A percentile compares a stretch with the other conserved stretches of the same genome.
These are phyloP conservation scores for Vanrija pseudolonga DNA, from an alignment of 1,284 basidiomycete genomes.

Conservation along the genomic window DNA sequence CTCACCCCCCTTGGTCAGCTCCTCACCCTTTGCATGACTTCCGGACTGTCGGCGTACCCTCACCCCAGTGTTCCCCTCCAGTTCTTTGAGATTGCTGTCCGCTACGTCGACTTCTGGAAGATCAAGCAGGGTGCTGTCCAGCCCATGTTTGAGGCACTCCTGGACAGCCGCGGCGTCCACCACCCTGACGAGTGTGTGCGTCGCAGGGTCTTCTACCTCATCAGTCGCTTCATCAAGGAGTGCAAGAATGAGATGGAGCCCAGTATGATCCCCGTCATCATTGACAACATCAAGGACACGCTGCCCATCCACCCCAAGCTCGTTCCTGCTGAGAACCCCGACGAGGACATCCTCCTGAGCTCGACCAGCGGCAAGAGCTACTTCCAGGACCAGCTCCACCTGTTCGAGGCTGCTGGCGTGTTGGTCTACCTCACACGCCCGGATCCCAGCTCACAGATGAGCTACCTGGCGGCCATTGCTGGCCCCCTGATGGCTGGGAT, in stretches of 20 bases:
- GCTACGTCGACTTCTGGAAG: slow-evolving; percentile 96
- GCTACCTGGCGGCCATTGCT: slow-evolving; percentile 70
- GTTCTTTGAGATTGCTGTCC: slow-evolving; percentile 86
- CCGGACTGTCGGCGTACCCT: slow-evolving; percentile 76
- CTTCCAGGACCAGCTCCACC: slow-evolving; percentile 90
- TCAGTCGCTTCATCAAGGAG: slow-evolving; percentile 88
- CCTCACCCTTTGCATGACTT: slow-evolving; percentile 76
- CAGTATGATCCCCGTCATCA: slow-evolving; percentile 66
- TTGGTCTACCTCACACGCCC: slow-evolving; percentile 69
- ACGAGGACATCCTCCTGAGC: slow-evolving; percentile 64
- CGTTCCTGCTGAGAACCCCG: slow-evolving; percentile 51
- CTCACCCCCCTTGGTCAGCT: slow-evolving; percentile 89
- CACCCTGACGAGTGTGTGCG: slow-evolving; percentile 69
- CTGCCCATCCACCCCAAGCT: slow-evolving; percentile 52
- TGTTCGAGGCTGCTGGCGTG: slow-evolving; percentile 88
- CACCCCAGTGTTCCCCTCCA: slow-evolving; percentile 86
- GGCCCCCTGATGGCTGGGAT: slow-evolving; percentile 78
- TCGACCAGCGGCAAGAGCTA: slow-evolving; percentile 62
- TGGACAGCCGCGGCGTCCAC: slow-evolving; percentile 81
- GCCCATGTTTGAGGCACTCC: slow-evolving; percentile 81
- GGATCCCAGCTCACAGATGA: slow-evolving; percentile 66
- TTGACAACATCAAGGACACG: slow-evolving; percentile 65
- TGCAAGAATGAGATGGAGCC: slow-evolving; percentile 71
- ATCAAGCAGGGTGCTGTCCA: slow-evolving; percentile 80
- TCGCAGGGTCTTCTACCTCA: slow-evolving; percentile 84